Conservation (phyloP, 2,329 filamentous ascomycete species). For the Zymoseptoria brevis region DNA sequence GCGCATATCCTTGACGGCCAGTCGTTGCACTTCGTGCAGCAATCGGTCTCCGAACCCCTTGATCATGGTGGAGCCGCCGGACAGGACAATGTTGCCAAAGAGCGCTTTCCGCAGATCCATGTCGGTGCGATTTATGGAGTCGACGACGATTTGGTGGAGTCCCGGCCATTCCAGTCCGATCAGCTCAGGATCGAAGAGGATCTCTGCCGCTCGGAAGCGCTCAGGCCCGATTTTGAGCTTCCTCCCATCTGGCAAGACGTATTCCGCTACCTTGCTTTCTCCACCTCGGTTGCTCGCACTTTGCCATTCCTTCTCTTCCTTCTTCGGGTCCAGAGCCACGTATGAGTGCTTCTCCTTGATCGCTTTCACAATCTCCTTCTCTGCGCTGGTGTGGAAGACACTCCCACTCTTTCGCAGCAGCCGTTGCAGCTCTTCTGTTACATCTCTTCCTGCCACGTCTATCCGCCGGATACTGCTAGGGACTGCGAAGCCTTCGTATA, state of each 20-base stretch:
- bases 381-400: constrained; percentile 93
- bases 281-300: constrained; percentile 54
- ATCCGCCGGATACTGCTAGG: constrained; percentile 91
- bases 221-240: constrained; percentile 92
- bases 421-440: constrained; percentile 90
- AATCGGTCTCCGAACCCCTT: constrained; percentile 94
- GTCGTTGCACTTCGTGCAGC: constrained; percentile 80
- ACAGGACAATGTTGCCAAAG: constrained; percentile 95
- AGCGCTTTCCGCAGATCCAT: constrained; percentile 89
- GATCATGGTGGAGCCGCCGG: constrained; percentile 89
- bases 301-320: constrained; percentile 94
- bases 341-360: constrained; percentile 96
- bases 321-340: constrained; percentile 80
- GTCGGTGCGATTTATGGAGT: constrained; percentile 90
- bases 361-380: constrained; percentile 96
- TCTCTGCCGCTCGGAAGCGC: constrained; percentile 91
- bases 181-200: constrained; percentile 93
- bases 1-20: constrained; percentile 97
- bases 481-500: constrained; percentile 97
- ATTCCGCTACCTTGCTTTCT: constrained; percentile 71
- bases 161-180: constrained; percentile 95
- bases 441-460: constrained; percentile 90
- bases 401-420: constrained; percentile 86
- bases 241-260: constrained; percentile 83
- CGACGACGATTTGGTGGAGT: constrained; percentile 95